A percentile compares a stretch with the other conserved stretches of the same genome.
These are phyloP conservation scores for Hypoxylon intermedium DNA, from an alignment of 495 filamentous ascomycete species.

Conservation along the genomic window DNA sequence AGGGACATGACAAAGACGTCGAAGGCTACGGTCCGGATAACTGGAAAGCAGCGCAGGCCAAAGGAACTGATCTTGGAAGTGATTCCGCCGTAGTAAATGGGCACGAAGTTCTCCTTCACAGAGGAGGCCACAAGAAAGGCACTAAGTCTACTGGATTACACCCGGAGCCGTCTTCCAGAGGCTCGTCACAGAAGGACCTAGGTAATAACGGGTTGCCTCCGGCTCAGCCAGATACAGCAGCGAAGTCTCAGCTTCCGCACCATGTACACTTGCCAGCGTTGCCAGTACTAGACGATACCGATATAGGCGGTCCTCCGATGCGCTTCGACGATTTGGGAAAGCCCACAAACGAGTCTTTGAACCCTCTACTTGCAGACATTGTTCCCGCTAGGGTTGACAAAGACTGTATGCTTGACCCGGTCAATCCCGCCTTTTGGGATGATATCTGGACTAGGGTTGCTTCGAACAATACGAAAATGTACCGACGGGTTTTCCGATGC, in stretches of 20 bases:
- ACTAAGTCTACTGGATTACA: constrained; percentile 6
- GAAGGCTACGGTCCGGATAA: constrained; percentile 77
- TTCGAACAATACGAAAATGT: constrained; percentile 93
- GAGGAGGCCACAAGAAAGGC: constrained; percentile 9
- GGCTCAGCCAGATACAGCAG: constrained; percentile 2
- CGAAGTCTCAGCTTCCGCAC: constrained; percentile 51
- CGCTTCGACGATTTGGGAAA: constrained; percentile 52
- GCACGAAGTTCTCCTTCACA: constrained; percentile 69
- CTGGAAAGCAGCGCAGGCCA: constrained; percentile 63
- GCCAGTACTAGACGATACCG: constrained; percentile 75
- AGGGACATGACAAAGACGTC: constrained; percentile 75
- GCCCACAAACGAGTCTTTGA: constrained; percentile 45
- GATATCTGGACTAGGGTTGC: constrained; percentile 89
- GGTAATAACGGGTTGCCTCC: constrained; percentile 32
- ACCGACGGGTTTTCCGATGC: constrained; percentile 90
- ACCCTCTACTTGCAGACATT: constrained; percentile 71
- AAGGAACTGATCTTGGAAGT: constrained; percentile 64
- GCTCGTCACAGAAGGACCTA: constrained; percentile 20
- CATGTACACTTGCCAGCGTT: constrained; percentile 72
- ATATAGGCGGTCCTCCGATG: constrained; percentile 73
- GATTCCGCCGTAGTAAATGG: constrained; percentile 69
- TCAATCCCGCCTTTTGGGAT: constrained; percentile 81
- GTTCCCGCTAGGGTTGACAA: constrained; percentile 61
- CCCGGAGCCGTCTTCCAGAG: constrained; percentile 18
- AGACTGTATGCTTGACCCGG: constrained; percentile 75